Evolutionary conservation across 2,329 filamentous ascomycete species (phyloP), one percentile per base, ranked within the genome.

Genomic region (Huntiella moniliformis): DNA sequence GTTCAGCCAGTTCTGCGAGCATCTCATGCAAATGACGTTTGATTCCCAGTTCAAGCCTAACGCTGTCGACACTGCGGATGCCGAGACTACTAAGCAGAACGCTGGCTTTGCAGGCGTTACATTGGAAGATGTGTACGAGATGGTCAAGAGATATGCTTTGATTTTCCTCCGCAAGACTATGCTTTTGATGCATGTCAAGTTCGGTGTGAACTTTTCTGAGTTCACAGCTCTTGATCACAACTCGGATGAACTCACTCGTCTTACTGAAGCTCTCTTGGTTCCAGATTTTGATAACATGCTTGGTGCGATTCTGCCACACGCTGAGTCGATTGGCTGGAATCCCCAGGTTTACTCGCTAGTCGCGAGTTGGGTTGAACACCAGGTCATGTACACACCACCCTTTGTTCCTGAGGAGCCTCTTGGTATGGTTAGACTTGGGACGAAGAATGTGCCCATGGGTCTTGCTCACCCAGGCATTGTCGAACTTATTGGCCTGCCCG

Each of bases 401-500:
- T 42, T 16, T 32, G 7, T 15, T 4, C 31, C 18, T 8, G 31
- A 34, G 10, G 31, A 13, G 11, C 28, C 28, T 5, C 12, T 34
- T 13, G 11, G 37, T 34, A 16, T 42, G 32, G 22, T 28, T 28
- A 28, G 22, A 28, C n/a, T 16, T 45, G 40, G 45, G 7, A 31
- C 38, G 15, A 28, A 43, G 15, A 42, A 47, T 40, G 35, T 36
- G 16, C 57, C 69, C 5, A 69, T 70, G 33, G 60, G 70, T 52
- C 54, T 73, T 54, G 78, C 82, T 46, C 91, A 98, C 58, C 92
- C 91, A 0, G 80, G 77, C 40, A 94, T 98, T 52, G 93, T 91
- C 56, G 91, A 98, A 60, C 73, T 98, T 17, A 79, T 98, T 10
- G 91, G 91, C 1, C 65, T 98, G 42, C 91, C 91, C 1, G 83